These are phyloP conservation scores for Akanthomyces dipterigenus DNA, from an alignment of 2,329 filamentous ascomycete genomes.

Conservation along the genomic window DNA sequence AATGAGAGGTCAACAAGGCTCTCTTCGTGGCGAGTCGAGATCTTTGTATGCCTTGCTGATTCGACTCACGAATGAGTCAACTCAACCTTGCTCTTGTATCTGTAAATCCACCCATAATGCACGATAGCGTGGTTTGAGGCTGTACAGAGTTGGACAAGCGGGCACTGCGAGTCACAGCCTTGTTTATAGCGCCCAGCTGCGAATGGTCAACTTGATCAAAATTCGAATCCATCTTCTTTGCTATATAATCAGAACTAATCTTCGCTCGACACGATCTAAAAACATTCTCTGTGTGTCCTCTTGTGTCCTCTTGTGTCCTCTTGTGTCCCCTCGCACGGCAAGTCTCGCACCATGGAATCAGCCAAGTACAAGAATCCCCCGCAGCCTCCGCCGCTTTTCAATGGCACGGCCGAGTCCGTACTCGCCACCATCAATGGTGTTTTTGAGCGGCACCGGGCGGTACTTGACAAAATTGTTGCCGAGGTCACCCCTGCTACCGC, in stretches of 20 bases:
- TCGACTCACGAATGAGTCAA: slow-evolving; percentile 1
- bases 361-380: slow-evolving; percentile 65
- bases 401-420: slow-evolving; percentile 63
- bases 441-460: slow-evolving; percentile 53
- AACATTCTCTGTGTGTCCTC: too few species aligned
- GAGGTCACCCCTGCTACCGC: slow-evolving; percentile 47
- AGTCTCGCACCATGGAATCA: slow-evolving; percentile 58
- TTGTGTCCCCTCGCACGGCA: too few species aligned
- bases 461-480: slow-evolving; percentile 62
- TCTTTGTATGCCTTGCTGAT: neutral
- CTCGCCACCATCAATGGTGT: slow-evolving; percentile 60
- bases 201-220: neutral
- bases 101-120: neutral
- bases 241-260: neutral
- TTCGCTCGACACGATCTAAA: too few species aligned
- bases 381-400: slow-evolving; percentile 72
- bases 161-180: neutral
- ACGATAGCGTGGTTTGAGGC: neutral
- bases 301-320: too few species aligned
- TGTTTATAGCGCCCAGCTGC: neutral
- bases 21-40: neutral
- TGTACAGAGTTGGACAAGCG: neutral
- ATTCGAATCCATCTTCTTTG: neutral
- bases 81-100: neutral
- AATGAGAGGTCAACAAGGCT: neutral